Base-by-base conservation (phyloP, 495 filamentous ascomycete species). In the Margaritispora aquatica region DNA sequence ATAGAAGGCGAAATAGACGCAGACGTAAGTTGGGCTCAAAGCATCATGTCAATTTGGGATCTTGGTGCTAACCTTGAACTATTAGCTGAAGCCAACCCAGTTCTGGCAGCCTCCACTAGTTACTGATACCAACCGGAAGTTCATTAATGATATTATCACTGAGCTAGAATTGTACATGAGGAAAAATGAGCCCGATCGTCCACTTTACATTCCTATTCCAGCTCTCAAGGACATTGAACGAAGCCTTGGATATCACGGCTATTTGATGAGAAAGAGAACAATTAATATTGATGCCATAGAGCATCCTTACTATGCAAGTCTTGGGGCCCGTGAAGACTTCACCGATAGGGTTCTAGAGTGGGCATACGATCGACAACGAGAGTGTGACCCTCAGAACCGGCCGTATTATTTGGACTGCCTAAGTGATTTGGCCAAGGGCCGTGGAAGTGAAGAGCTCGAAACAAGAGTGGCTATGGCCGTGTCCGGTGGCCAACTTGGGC, bases 371-470 rank as follows among this genome's bases (percentile, higher is more conserved):
- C 53, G 64, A 10, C 67, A 69, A 36, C 58, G 62, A 21, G 41
- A 61, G 22, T 63, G 59, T 20, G 65, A 69, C 51, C 64, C 67
- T 11, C 15, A 15, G 19, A 65, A 67, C 24, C 59, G 54, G 47
- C 64, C 67, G 1, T 65, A 69, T 44, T 69, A 69, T 31, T 31
- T 69, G 22, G 67, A 69, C 50, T 69, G 67, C 44, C 27, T 69
- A 17, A 11, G 24, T 29, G 64, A 61, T 47, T 31, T 69, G 47
- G 67, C 64, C 21, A 61, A 47, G 0, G 67, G 67, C 5, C 61
- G 67, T 20, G 24, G 51, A 44, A 69, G 67, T 31, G 26, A 59
- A 13, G 62, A 65, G 22, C 46, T 69, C 15, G 23, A 69, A 24
- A 60, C 24, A 29, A 65, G 63, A 65, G 59, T 65, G 8, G 65